These are phyloP conservation scores for Lichtheimia ornata DNA, from an alignment of 371 early-diverging fungal genomes.

Conservation along the genomic window DNA sequence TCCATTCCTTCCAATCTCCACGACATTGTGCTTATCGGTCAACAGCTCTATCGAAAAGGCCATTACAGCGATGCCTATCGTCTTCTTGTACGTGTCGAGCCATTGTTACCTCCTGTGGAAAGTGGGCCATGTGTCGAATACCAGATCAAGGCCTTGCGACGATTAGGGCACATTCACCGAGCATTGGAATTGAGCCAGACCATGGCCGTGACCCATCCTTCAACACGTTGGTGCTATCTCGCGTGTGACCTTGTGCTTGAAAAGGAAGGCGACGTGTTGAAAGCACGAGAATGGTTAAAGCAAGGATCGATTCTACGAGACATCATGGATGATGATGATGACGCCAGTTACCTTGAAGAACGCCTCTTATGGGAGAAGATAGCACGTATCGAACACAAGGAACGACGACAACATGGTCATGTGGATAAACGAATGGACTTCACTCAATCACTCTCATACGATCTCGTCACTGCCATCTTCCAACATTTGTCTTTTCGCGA, in stretches of 20 bases:
- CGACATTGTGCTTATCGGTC: conserved; percentile 9
- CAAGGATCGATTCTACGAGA: too few relatives aligned
- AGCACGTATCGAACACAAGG: not conserved
- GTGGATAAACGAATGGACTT: conserved; percentile 11
- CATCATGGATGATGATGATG: too few relatives aligned
- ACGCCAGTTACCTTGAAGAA: not conserved
- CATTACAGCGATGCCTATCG: conserved; percentile 25
- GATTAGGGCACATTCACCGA: conserved; percentile 9
- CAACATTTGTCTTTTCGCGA: conserved; percentile 18
- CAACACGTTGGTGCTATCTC: not conserved
- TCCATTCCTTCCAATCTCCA: not conserved
- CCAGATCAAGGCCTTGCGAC: conserved; percentile 20
- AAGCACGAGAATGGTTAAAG: too few relatives aligned
- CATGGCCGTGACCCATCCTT: not conserved
- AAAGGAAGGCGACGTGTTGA: too few relatives aligned
- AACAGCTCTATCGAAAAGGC: conserved; percentile 10
- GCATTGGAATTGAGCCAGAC: conserved; percentile 11
- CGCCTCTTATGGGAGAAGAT: not conserved
- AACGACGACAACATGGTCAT: not conserved
- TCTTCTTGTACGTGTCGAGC: conserved; percentile 16
- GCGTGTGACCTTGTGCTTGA: too few relatives aligned
- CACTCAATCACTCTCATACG: conserved; percentile 23
- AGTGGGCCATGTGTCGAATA: conserved; percentile 14
- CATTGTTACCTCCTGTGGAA: conserved; percentile 9
- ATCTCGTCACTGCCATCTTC: conserved; percentile 20